Base-by-base conservation (phyloP, 2,329 filamentous ascomycete species). In the Colletotrichum sp. region DNA sequence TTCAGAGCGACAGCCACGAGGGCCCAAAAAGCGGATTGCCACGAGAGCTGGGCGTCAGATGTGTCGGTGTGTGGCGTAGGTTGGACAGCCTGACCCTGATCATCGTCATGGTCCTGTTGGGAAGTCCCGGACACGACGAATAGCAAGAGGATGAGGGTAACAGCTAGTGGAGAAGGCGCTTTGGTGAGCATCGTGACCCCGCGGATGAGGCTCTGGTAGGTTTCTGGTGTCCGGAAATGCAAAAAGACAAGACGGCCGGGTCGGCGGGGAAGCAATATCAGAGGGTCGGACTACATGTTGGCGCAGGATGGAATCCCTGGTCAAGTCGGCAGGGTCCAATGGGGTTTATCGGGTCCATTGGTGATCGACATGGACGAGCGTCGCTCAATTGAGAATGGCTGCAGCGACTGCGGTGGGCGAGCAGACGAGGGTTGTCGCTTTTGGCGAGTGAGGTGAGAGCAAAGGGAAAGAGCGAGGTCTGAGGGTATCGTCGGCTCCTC, bases 401-500 rank as follows among this genome's bases (percentile, higher is more conserved):
- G n/a, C 24, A n/a, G 32, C 26, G 44, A 21, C 9, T 49, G 57
- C 55, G 21, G 36, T 73, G 65, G 65, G 16, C 15, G 55, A 26
- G 10, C 34, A 60, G 26, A 34, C 15, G 16, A 28, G 10, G 39
- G 18, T 52, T n/a, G 34, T 34, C n/a, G 28, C 59, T 16, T 30
- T 34, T n/a, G 36, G 68, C 68, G 68, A 70, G 57, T 26, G 24
- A 60, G 60, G 55, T 30, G 66, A 49, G 44, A 49, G 44, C 2
- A 49, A 49, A 21, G 44, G 10, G 10, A 49, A 21, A 49, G 57
- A 70, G 57, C 10, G 18, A 60, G 44, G 55, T 44, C 60, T 73
- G 73, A 76, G 70, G 73, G 57, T 68, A 73, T 76, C 73, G 73
- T 76, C 69, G 64, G 73, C 57, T 69, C 44, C 64, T 69, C 73